phyloP scores from a whole-genome alignment of 352 stramenopile species.

The Phytophthora fragariaefolia region DNA sequence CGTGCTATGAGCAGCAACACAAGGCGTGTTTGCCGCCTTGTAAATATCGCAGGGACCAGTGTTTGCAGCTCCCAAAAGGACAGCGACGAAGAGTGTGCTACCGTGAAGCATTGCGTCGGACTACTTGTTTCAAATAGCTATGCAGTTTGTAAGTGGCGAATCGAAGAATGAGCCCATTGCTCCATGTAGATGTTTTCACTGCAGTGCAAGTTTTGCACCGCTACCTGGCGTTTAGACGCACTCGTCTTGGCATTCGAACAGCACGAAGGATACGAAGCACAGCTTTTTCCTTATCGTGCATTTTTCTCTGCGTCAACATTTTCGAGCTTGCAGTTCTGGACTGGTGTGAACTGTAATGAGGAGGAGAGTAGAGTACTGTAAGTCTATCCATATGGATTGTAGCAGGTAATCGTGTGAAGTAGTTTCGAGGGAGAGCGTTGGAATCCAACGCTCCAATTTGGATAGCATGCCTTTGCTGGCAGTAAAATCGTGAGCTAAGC shows the following conservation, averaged over 20 bases:
- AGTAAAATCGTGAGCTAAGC: too few species aligned
- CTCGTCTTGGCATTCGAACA: too few species aligned
- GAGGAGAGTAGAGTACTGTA: too few species aligned
- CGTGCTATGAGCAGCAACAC: slow-evolving; percentile 32
- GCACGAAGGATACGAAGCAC: not conserved
- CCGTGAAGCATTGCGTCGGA: slow-evolving; percentile 16
- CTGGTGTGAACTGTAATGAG: too few species aligned
- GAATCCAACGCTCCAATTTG: too few species aligned
- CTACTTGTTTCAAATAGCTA: not conserved
- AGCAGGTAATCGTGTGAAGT: too few species aligned
- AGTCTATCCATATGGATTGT: too few species aligned
- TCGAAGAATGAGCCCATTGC: not conserved
- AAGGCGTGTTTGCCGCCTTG: slow-evolving; percentile 21
- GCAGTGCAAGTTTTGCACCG: not conserved
- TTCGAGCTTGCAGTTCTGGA: not conserved
- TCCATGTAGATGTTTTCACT: not conserved
- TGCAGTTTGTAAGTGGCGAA: not conserved
- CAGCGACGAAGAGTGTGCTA: slow-evolving; percentile 14
- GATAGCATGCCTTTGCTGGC: too few species aligned
- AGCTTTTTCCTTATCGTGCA: not conserved
- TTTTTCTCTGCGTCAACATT: not conserved
- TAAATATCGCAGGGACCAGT: slow-evolving; percentile 35
- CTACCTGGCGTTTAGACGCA: not conserved
- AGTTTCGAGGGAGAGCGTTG: too few species aligned
- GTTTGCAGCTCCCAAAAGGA: slow-evolving; percentile 12